Evolutionary conservation across 2,329 filamentous ascomycete genomes (phyloP), one percentile per base, ranked within the genome.

Genomic region (Talaromyces sp.): DNA sequence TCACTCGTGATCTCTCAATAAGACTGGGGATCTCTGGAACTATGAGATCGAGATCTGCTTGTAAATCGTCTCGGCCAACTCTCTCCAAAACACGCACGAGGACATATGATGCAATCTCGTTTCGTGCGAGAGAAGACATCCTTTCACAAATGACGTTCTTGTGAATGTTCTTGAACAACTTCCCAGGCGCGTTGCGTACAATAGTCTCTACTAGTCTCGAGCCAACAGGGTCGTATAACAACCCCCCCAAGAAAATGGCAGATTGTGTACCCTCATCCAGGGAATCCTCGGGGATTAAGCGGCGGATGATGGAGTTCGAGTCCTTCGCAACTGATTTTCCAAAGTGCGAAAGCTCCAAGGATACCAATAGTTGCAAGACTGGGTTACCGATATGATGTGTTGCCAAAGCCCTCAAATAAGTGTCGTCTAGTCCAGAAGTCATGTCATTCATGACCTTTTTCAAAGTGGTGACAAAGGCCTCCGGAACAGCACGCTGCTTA

Each of bases 361-460:
- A 91, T 3, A 99, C 80, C 33, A 99, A 81, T 1, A 98, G 83
- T 73, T 98, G 95, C n/a, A 99, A 82, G 0, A 92, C 90, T 0
- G 95, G 95, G 70, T 96, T 97, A 55, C 92, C 95, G 0, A 94
- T 90, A 4, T 91, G 91, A 70, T 98, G 94, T 23, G 88, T 92
- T 1, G 94, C 91, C 61, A 99, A 81, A 2, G 95, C 87, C 31
- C 92, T 87, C 31, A 98, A 83, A 68, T 92, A 90, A 3, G 89
- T 91, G 1, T 89, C 84, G 72, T 95, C 92, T 68, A 97, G 83
- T 0, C 85, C 86, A 0, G 87, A 82, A 9, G 91, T 87, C 56
- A 91, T 89, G 68, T 92, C 90, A 51, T 81, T 81, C 67, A 97
- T 90, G 66, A 97, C 89, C 73, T 96, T 94, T 68, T 90, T 87